Conservation (phyloP, 306 rosid species). For the Alnus glutinosa region DNA sequence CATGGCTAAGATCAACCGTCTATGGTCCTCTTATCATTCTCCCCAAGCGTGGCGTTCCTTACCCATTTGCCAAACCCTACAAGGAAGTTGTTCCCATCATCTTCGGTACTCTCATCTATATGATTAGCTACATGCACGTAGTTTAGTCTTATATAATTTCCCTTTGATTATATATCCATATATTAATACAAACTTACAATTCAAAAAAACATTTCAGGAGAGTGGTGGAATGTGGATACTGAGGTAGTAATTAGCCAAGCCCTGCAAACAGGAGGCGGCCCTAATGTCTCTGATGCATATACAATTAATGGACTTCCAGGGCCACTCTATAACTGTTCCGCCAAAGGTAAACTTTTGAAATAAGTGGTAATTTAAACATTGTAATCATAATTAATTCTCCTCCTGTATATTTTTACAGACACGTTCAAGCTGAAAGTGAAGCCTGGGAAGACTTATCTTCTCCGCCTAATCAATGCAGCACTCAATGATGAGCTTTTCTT, state of each 20-base stretch:
- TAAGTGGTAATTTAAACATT: too few species aligned
- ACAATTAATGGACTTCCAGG: constrained; percentile 15
- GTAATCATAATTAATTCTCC: too few species aligned
- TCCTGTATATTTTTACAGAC: not conserved
- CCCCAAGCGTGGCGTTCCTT: constrained; percentile 7
- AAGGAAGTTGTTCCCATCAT: constrained; percentile 11
- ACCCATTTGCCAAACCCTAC: constrained; percentile 12
- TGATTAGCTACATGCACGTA: not conserved
- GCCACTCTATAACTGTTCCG: constrained; percentile 3
- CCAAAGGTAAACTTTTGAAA: not conserved
- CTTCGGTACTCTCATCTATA: not conserved
- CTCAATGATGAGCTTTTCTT: constrained; percentile 11
- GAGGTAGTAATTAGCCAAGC: constrained; percentile 15
- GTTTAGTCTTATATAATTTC: too few species aligned
- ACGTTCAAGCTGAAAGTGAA: constrained; percentile 15
- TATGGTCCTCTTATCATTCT: constrained; percentile 18
- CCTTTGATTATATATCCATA: too few species aligned
- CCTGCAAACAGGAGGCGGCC: constrained; percentile 17
- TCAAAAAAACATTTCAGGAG: not conserved
- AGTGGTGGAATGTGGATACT: constrained; percentile 12
- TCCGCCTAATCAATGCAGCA: not conserved
- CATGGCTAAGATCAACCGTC: constrained; percentile 9
- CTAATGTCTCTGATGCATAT: constrained; percentile 5
- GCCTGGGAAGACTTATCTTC: constrained; percentile 13
- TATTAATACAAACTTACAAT: not conserved